Evolutionary conservation across 2,329 filamentous ascomycete genomes (phyloP), one percentile per base, ranked within the genome.

Genomic region (Diplodia intermedia): DNA sequence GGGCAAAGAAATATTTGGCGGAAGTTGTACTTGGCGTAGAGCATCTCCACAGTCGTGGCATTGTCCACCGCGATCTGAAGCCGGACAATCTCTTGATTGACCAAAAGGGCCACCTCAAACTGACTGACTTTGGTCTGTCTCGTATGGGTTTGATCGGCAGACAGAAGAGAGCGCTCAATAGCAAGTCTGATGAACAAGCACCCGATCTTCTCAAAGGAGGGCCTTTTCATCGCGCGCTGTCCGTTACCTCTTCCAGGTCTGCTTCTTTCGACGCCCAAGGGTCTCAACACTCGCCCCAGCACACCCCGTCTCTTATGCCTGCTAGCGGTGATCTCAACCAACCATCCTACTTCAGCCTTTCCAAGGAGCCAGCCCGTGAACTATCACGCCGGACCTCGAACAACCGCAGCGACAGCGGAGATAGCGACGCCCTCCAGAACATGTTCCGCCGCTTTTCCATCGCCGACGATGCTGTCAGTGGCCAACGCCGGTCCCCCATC

Each of bases 31-130:
- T 98, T n/a, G 95, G 96, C 20, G 93, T 99, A 47, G 93, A 99
- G 77, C 94, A 99, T 82, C 84, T 99, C 56, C 95, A 99, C 80
- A 92, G 90, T 76, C 89, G 94, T 69, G 93, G 94, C 69, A 97
- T 99, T 76, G 94, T 99, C 54, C 96, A 99, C 80, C 91, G 95
- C 74, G 95, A 99, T 76, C 81, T 99, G 69, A 99, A 99, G 80
- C 95, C 95, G 0, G 95, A 99, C 78, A 99, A 99, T 76, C 86
- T 99, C 38, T 86, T 99, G 65, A 99, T 99, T 73, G 96, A 99
- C 76, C 93, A 96, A 74, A 97, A 93, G 75, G 95, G 95, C 1
- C 95, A 99, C 80, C 82, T 99, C 68, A 99, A 99, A 80, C 84
- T 99, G 73, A 99, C 96, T 1, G 95, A 99, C 78, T 99, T 99